Base-by-base conservation (phyloP, 306 rosid genomes). In the Gastrolobium bilobum region DNA sequence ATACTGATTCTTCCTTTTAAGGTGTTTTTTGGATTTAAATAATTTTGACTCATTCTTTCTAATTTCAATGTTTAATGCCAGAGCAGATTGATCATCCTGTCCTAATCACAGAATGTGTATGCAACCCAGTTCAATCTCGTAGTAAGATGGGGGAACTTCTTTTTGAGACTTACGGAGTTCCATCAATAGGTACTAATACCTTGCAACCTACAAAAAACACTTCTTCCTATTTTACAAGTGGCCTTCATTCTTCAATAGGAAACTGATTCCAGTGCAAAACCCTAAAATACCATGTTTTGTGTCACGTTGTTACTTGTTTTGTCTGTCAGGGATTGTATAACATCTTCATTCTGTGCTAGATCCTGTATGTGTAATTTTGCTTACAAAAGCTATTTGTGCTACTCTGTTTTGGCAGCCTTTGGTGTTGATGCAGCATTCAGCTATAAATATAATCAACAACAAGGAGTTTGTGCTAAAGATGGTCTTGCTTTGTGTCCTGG, bases 371-470 rank as follows among this genome's bases (percentile, higher is more conserved):
- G 11, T 5, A 76, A 34, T 76, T 71, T 60, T 51, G 31, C 60
- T 78, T 37, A 64, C 54, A 37, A 58, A 78, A 39, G 53, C 40
- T 62, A 59, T 73, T 35, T 85, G 10, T 43, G 10, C 58, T 42
- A 69, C 63, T 65, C 58, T 84, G 15, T 75, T 50, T 70, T 74
- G 66, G 70, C 93, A 93, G 98, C 98, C 56, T 93, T 81, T 76
- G 98, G 94, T 46, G 93, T 91, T 81, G 98, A 93, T 83, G 91
- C 90, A 68, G 97, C 91, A 74, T 93, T 93, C 90, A 93, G 97
- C 83, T 91, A 93, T 65, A 87, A 87, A 75, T 89, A 89, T 77
- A 93, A 93, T 83, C 87, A 91, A 85, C 91, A 77, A 61, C 87
- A 30, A 38, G 97, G 98, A 83, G 73, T 93, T 80, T 93, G 97